Evolutionary conservation across 192 early-diverging fungal species (phyloP).

Genomic region (Coemansia sp.): DNA sequence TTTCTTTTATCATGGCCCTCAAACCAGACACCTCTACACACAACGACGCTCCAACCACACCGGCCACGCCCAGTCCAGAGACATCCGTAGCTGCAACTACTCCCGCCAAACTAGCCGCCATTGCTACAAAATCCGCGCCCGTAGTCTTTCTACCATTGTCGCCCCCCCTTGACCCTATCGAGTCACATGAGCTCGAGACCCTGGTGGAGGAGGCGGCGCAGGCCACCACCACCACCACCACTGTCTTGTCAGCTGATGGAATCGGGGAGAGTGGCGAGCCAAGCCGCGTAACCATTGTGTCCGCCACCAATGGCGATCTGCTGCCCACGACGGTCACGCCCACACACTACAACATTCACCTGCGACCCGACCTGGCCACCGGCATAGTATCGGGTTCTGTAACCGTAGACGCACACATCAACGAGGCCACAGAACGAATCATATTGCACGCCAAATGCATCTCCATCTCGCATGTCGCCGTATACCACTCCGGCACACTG

Average conservation of each 20-base stretch:
- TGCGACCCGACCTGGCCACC: slow-evolving; percentile 73
- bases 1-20: slow-evolving; percentile 7
- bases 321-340: slow-evolving; percentile 80
- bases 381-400: slow-evolving; percentile 78
- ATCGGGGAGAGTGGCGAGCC: background rate
- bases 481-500: background rate
- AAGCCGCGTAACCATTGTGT: background rate
- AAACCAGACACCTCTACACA: slow-evolving; percentile 9
- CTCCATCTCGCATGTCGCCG: slow-evolving; percentile 38
- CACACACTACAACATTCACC: slow-evolving; percentile 74
- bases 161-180: background rate
- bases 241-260: background rate
- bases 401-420: slow-evolving; percentile 55
- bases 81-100: background rate
- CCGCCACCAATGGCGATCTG: slow-evolving; percentile 28
- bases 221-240: too few species aligned
- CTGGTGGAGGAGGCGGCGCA: background rate
- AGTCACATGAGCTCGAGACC: background rate
- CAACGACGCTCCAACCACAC: background rate
- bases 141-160: background rate
- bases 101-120: background rate
- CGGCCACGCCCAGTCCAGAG: background rate
- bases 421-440: slow-evolving; percentile 57
- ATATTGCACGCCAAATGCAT: slow-evolving; percentile 63
- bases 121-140: background rate